A percentile compares a stretch with the other conserved stretches of the same genome.
phyloP scores from a whole-genome alignment of 164 flowering plant species.

The Nymphaea colorata region DNA sequence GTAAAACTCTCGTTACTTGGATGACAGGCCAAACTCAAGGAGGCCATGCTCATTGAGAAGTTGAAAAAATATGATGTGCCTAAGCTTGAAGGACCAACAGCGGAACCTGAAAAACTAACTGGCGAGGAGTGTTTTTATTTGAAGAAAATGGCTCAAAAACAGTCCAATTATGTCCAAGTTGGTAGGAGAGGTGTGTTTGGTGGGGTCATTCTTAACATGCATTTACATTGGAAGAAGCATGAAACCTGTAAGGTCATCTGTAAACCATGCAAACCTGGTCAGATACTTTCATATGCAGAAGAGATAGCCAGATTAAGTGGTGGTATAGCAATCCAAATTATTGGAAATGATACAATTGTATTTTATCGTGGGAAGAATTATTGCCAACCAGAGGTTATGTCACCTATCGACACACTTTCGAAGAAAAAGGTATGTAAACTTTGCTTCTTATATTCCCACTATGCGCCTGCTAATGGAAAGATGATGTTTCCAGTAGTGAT shows the following conservation, averaged over 20 bases:
- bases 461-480: too few relatives aligned
- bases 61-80: constrained; percentile 76
- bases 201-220: constrained; percentile 95
- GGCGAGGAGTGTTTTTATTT: constrained; percentile 81
- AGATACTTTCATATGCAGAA: constrained; percentile 56
- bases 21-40: constrained; percentile 79
- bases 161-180: constrained; percentile 73
- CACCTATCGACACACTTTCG: constrained; percentile 77
- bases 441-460: constrained; percentile 1
- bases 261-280: constrained; percentile 84
- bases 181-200: constrained; percentile 90
- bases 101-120: constrained; percentile 47
- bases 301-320: constrained; percentile 92
- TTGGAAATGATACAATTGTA: constrained; percentile 63
- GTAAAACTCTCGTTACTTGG: background rate
- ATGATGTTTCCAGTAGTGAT: too few relatives aligned
- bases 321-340: constrained; percentile 69
- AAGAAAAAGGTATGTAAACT: constrained; percentile 56
- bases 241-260: constrained; percentile 90
- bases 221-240: constrained; percentile 95
- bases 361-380: constrained; percentile 88
- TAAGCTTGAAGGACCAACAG: constrained; percentile 66
- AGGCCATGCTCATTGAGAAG: constrained; percentile 59
- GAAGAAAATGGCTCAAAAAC: constrained; percentile 87
- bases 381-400: constrained; percentile 77